phyloP scores from a whole-genome alignment of 2,329 filamentous ascomycete genomes.

The Cordyceps fumosorosea region DNA sequence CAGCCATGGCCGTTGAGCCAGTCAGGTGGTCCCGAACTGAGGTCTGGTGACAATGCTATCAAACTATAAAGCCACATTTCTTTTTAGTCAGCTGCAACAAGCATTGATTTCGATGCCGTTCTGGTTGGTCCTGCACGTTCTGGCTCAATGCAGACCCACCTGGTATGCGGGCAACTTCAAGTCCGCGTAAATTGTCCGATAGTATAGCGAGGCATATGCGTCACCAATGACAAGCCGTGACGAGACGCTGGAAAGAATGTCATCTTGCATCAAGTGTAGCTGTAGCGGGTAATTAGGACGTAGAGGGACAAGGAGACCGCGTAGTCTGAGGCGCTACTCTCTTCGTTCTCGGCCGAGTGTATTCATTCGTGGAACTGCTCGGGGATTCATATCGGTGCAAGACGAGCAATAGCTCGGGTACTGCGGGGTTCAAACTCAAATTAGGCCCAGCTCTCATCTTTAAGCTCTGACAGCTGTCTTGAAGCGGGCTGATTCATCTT shows the following conservation, averaged over 20 bases:
- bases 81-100: background rate
- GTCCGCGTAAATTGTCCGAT: background rate
- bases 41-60: slow-evolving; percentile 11
- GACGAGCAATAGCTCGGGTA: background rate
- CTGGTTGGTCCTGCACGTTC: background rate
- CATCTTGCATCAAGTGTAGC: background rate
- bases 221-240: background rate
- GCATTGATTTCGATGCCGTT: background rate
- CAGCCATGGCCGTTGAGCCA: slow-evolving; percentile 5
- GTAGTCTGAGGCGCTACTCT: background rate
- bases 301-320: no score
- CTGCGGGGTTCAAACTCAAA: background rate
- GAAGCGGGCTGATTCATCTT: background rate
- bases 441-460: background rate
- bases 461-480: background rate
- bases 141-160: background rate
- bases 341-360: background rate
- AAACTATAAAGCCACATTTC: slow-evolving; percentile 11
- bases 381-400: background rate
- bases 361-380: background rate
- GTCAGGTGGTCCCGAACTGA: slow-evolving; percentile 8
- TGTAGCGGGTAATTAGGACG: background rate
- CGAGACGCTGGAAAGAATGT: background rate
- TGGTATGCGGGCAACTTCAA: background rate
- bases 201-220: background rate